These are phyloP conservation scores for Silene latifolia DNA, from an alignment of 148 eudicot genomes.

Conservation along the genomic window DNA sequence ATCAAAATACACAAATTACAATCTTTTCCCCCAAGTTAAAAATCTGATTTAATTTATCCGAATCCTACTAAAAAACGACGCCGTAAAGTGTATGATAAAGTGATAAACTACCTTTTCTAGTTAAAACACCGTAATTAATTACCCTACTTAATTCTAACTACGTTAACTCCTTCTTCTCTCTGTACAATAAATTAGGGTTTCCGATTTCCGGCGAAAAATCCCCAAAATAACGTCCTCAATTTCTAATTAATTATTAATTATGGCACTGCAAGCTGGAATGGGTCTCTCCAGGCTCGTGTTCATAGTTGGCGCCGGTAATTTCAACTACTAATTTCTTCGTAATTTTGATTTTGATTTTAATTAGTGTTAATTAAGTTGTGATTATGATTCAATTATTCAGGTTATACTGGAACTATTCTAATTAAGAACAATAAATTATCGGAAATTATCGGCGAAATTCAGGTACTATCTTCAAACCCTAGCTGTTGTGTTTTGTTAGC, in stretches of 20 bases:
- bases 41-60: neutral
- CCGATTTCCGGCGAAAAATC: neutral
- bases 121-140: too few species aligned
- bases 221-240: neutral
- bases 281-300: constrained; percentile 59
- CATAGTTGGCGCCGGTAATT: constrained; percentile 52
- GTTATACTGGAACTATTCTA: constrained; percentile 75
- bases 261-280: constrained; percentile 68
- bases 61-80: too few species aligned
- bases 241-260: neutral
- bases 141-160: neutral
- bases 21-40: neutral
- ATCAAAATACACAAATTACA: neutral
- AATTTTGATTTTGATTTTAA: neutral
- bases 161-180: neutral
- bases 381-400: constrained; percentile 27
- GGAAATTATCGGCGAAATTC: constrained; percentile 71
- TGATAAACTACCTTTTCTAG: too few species aligned
- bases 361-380: neutral
- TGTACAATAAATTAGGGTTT: neutral
- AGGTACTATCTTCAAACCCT: constrained; percentile 39
- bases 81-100: too few species aligned
- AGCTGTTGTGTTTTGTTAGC: neutral
- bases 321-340: neutral
- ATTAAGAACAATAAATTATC: constrained; percentile 66